phyloP scores from a whole-genome alignment of 768 basidiomycete species.

The Suillus subluteus region DNA sequence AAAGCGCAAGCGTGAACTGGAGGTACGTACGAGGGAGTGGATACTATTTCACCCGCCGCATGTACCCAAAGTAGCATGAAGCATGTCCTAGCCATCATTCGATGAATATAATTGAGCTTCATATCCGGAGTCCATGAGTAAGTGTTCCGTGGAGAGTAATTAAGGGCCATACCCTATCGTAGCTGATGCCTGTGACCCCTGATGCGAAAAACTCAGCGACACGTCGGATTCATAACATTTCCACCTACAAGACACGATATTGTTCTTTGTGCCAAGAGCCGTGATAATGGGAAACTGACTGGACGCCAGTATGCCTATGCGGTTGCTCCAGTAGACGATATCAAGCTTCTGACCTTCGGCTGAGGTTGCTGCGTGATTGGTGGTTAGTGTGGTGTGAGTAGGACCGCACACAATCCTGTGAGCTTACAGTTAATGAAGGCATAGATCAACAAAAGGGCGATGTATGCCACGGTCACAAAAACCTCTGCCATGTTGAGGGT shows the following conservation, averaged over 20 bases:
- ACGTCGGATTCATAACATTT: not conserved
- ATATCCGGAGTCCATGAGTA: conserved; percentile 2
- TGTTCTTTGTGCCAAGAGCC: conserved; percentile 53
- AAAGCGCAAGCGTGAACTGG: not conserved
- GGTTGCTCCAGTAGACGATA: conserved; percentile 30
- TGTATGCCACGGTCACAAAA: conserved; percentile 49
- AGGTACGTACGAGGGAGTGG: conserved; percentile 12
- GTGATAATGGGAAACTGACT: conserved; percentile 47
- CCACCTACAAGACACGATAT: conserved; percentile 42
- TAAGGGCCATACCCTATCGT: conserved; percentile 27
- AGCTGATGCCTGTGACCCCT: conserved; percentile 34
- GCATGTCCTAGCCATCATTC: conserved; percentile 50
- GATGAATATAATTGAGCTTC: conserved; percentile 48
- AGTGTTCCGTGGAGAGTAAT: too few relatives aligned
- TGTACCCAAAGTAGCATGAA: conserved; percentile 55
- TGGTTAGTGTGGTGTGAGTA: not conserved
- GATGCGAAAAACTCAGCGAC: not conserved
- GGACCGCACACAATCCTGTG: conserved; percentile 17
- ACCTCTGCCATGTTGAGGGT: conserved; percentile 46
- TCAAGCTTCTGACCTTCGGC: conserved; percentile 14
- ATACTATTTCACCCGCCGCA: conserved; percentile 27
- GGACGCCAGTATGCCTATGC: conserved; percentile 36
- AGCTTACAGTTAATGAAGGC: conserved; percentile 47
- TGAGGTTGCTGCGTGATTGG: conserved; percentile 6
- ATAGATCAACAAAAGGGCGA: conserved; percentile 46